Conservation (phyloP, 148 eudicot genomes). For the Amaranthus cruentus region DNA sequence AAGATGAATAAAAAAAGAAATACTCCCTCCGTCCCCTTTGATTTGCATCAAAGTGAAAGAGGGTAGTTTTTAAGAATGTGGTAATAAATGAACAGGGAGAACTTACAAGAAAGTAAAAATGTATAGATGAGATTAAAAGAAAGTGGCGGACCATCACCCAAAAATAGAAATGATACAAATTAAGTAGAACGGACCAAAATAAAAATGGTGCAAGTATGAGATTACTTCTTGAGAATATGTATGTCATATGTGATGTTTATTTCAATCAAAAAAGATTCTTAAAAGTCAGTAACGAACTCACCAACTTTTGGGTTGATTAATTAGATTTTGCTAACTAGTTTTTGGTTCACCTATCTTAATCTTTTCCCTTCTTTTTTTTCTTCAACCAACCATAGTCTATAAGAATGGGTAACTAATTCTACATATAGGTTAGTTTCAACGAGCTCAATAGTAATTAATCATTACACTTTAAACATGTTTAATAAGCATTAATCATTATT, state of each 20-base stretch:
- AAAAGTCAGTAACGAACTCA: slow-evolving; percentile 36
- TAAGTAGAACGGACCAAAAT: no score
- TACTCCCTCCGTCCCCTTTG: no score
- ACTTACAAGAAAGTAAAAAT: no score
- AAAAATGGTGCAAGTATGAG: no score
- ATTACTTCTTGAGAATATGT: no score
- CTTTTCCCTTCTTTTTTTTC: background rate
- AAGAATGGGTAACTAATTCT: background rate
- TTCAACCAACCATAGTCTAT: no score
- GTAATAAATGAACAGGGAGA: no score
- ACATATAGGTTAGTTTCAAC: slow-evolving; percentile 21
- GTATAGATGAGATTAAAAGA: no score
- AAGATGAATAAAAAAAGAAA: no score
- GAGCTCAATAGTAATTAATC: slow-evolving; percentile 6
- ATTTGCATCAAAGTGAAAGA: background rate
- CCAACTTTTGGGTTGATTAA: slow-evolving; percentile 18
- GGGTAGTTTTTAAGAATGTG: no score
- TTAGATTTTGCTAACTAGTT: slow-evolving; percentile 2
- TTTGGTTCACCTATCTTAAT: slow-evolving; percentile 30
- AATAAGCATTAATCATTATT: background rate
- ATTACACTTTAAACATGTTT: slow-evolving; percentile 14
- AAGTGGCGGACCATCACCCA: no score
- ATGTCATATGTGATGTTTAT: slow-evolving; percentile 12
- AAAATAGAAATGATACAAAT: no score
- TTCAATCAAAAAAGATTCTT: background rate